Conservation (phyloP, 768 basidiomycete genomes). For the Inosperma sp. region DNA sequence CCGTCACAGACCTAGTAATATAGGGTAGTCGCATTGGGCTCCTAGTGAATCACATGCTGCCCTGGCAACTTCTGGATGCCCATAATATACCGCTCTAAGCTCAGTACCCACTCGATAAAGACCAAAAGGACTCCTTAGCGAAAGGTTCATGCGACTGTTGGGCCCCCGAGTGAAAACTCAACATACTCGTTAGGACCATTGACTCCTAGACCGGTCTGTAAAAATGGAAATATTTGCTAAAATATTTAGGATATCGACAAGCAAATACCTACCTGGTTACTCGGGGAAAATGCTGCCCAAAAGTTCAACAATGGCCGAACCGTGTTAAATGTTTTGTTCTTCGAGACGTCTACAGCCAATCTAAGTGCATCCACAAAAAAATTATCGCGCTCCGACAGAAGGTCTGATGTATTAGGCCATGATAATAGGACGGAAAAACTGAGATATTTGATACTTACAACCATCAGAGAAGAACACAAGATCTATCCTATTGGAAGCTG, state of each 20-base stretch:
- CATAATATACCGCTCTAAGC: conserved; percentile 67
- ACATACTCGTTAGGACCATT: conserved; percentile 68
- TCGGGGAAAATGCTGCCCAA: conserved; percentile 76
- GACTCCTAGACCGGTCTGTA: conserved; percentile 66
- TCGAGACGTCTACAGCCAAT: conserved; percentile 64
- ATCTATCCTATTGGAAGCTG: conserved; percentile 62
- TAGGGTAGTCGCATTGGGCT: conserved; percentile 67
- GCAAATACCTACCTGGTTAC: conserved; percentile 50
- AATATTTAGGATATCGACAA: not conserved
- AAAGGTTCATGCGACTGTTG: not conserved
- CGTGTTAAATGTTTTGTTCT: conserved; percentile 72
- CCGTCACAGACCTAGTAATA: conserved; percentile 66
- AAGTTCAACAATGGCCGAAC: conserved; percentile 75
- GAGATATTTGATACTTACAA: conserved; percentile 42
- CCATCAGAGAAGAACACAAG: conserved; percentile 77
- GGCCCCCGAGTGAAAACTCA: not conserved
- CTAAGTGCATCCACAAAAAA: conserved; percentile 63
- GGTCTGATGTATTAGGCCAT: conserved; percentile 39
- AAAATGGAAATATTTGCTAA: not conserved
- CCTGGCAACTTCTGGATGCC: conserved; percentile 58
- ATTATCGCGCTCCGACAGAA: conserved; percentile 49
- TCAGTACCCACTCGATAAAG: conserved; percentile 77
- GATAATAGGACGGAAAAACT: not conserved
- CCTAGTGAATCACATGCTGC: conserved; percentile 65
- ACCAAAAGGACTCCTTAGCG: conserved; percentile 64